Conservation (phyloP, 208 protist species). For the Trypanosomatidae sp. region DNA sequence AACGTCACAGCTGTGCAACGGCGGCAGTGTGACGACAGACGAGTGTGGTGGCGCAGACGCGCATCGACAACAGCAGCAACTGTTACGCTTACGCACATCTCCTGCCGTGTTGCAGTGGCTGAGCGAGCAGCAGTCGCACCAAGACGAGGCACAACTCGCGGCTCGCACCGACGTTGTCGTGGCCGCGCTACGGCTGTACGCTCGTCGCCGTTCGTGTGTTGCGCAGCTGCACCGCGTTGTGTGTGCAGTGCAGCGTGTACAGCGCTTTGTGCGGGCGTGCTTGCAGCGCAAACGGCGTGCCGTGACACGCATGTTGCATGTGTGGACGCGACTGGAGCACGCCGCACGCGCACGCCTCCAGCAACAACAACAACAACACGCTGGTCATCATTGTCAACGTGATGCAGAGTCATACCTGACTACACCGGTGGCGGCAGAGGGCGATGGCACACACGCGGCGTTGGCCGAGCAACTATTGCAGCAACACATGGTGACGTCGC, state of each 20-base stretch:
- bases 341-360: constrained; percentile 44
- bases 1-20: no score
- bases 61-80: no score
- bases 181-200: constrained; percentile 12
- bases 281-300: constrained; percentile 37
- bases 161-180: constrained; percentile 6
- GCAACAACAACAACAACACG: constrained; percentile 8
- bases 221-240: constrained; percentile 10
- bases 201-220: constrained; percentile 6
- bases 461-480: constrained; percentile 62
- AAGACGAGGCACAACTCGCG: constrained; percentile 7
- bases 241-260: constrained; percentile 19
- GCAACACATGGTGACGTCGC: constrained; percentile 68
- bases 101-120: no score
- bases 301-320: constrained; percentile 33
- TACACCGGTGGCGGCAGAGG: constrained; percentile 18
- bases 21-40: no score
- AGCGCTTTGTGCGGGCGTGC: constrained; percentile 60
- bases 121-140: constrained; percentile 14
- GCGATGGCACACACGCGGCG: constrained; percentile 37
- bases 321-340: constrained; percentile 52
- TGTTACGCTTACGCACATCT: no score
- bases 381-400: not conserved
- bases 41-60: no score
- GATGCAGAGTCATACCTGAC: not conserved